phyloP scores from a whole-genome alignment of 176 grass and related monocot genomes.

The Lolium multiflorum region DNA sequence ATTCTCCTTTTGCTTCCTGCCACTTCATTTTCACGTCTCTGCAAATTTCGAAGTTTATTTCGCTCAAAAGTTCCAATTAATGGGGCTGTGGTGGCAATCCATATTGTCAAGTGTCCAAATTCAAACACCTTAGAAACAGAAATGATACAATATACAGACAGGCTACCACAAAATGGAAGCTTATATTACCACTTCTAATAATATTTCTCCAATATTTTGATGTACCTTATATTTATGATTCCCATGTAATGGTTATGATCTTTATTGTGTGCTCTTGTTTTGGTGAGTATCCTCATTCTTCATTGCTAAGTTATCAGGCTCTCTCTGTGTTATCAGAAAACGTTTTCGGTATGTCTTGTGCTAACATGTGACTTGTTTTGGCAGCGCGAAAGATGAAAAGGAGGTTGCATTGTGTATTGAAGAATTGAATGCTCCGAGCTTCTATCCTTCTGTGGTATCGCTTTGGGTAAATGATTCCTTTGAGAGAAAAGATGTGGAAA shows the following conservation, averaged over 20 bases:
- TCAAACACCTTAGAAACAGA: slow-evolving; percentile 3
- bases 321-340: slow-evolving; percentile 15
- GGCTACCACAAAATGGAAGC: background rate
- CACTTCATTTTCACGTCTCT: background rate
- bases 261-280: background rate
- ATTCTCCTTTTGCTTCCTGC: background rate
- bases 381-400: slow-evolving; percentile 85
- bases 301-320: background rate
- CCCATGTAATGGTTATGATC: background rate
- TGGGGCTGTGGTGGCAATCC: background rate
- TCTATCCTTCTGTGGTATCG: slow-evolving; percentile 80
- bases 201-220: background rate
- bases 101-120: slow-evolving; percentile 3
- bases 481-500: slow-evolving; percentile 88
- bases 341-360: slow-evolving; percentile 16
- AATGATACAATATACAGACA: background rate
- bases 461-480: slow-evolving; percentile 95
- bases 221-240: slow-evolving; percentile 1
- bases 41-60: background rate
- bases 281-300: background rate
- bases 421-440: slow-evolving; percentile 87
- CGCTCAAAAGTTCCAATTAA: background rate
- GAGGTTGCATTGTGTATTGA: slow-evolving; percentile 90
- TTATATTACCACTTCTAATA: background rate
- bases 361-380: slow-evolving; percentile 47